These are phyloP conservation scores for Aspergillus novoparasiticus DNA, from an alignment of 2,329 filamentous ascomycete species.

Conservation along the genomic window DNA sequence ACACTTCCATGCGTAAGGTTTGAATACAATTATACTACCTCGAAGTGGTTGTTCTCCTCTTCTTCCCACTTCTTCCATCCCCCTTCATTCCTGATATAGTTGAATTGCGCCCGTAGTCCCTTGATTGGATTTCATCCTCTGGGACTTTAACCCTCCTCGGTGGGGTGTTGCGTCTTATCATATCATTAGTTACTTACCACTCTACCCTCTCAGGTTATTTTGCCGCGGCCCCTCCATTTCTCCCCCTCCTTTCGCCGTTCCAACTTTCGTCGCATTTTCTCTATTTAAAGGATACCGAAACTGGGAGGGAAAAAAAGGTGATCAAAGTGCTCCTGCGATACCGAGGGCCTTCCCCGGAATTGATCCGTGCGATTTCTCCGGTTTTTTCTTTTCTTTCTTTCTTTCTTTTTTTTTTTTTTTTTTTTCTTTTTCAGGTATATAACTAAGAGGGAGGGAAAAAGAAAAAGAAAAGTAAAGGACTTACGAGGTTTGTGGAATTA, in stretches of 20 bases:
- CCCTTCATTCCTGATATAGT: neutral
- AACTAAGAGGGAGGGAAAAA: too few species aligned
- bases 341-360: neutral
- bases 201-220: neutral
- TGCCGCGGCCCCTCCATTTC: slow-evolving; percentile 6
- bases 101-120: neutral
- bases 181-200: neutral
- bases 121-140: neutral
- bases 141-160: neutral
- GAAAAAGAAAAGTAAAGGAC: neutral
- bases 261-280: neutral
- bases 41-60: slow-evolving; percentile 2
- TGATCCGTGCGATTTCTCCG: neutral
- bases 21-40: neutral
- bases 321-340: neutral
- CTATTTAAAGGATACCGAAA: neutral
- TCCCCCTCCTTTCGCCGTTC: neutral
- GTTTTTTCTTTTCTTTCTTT: neutral
- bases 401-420: neutral
- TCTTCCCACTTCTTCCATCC: neutral
- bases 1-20: slow-evolving; percentile 1
- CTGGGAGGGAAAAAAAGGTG: too few species aligned
- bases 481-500: neutral
- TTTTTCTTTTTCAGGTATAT: neutral
- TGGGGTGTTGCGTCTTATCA: neutral